These are phyloP conservation scores for Glycine soja DNA, from an alignment of 306 rosid species.

Conservation along the genomic window DNA sequence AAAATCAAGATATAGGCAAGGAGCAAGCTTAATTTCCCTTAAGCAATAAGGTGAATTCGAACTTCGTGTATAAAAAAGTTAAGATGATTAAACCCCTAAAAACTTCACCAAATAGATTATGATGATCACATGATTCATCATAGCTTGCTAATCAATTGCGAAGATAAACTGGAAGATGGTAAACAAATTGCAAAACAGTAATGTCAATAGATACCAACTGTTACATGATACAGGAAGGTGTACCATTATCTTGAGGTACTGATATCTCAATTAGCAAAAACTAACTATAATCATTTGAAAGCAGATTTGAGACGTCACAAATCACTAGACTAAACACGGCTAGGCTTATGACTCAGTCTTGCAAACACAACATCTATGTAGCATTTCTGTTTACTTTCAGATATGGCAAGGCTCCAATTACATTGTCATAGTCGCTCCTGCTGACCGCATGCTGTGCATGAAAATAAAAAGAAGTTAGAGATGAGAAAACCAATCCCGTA, in stretches of 20 bases:
- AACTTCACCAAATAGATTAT: not conserved
- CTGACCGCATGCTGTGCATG: slow-evolving; percentile 66
- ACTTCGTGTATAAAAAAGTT: not conserved
- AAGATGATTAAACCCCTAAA: not conserved
- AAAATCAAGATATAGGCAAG: not conserved
- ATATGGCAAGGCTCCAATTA: slow-evolving; percentile 85
- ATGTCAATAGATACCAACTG: slow-evolving; percentile 18
- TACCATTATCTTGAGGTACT: slow-evolving; percentile 20
- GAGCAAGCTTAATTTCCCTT: not conserved
- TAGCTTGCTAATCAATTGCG: slow-evolving; percentile 13
- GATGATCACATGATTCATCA: not conserved
- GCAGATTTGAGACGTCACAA: slow-evolving; percentile 29
- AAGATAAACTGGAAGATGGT: not conserved
- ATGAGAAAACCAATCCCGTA: slow-evolving; percentile 43
- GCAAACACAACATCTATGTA: slow-evolving; percentile 47
- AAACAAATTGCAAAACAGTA: slow-evolving; percentile 32
- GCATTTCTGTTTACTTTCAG: slow-evolving; percentile 87
- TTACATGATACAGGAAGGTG: slow-evolving; percentile 34
- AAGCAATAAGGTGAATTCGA: not conserved
- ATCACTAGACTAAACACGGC: slow-evolving; percentile 11
- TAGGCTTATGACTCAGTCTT: slow-evolving; percentile 25
- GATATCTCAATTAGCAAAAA: slow-evolving; percentile 39
- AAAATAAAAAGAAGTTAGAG: slow-evolving; percentile 37
- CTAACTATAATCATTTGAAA: slow-evolving; percentile 40
- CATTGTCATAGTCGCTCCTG: slow-evolving; percentile 94